Conservation (phyloP, 768 basidiomycete species). For the Hericium rajendrae region DNA sequence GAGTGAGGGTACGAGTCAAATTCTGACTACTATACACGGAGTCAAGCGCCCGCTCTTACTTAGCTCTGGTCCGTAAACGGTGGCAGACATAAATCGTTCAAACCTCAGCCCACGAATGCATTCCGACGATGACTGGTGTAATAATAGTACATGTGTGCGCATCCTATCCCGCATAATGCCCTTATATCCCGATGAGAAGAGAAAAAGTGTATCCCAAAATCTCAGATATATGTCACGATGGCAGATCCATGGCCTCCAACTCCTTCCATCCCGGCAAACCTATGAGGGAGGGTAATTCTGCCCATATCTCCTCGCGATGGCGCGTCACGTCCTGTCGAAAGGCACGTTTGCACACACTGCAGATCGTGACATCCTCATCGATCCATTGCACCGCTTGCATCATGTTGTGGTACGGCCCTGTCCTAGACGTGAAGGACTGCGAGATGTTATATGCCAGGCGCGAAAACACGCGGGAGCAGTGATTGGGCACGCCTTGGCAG, state of each 20-base stretch:
- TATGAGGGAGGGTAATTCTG: slow-evolving; percentile 34
- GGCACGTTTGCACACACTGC: slow-evolving; percentile 30
- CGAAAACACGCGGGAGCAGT: slow-evolving; percentile 34
- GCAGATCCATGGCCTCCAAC: slow-evolving; percentile 24
- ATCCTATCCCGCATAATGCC: too few relatives aligned
- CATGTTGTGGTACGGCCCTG: slow-evolving; percentile 46
- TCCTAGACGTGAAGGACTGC: slow-evolving; percentile 39
- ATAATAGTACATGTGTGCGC: too few relatives aligned
- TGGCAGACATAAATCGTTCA: too few relatives aligned
- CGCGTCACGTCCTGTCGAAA: slow-evolving; percentile 32
- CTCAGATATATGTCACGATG: neutral
- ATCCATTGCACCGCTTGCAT: slow-evolving; percentile 31
- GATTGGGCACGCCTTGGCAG: slow-evolving; percentile 21
- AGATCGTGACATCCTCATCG: slow-evolving; percentile 32
- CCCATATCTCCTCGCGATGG: slow-evolving; percentile 36
- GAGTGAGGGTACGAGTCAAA: too few relatives aligned
- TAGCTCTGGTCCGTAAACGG: too few relatives aligned
- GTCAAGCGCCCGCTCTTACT: too few relatives aligned
- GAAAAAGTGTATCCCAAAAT: too few relatives aligned
- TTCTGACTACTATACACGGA: too few relatives aligned
- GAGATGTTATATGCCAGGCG: slow-evolving; percentile 33
- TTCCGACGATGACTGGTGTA: too few relatives aligned
- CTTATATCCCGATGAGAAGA: too few relatives aligned
- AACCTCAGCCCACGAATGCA: too few relatives aligned
- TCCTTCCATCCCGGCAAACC: slow-evolving; percentile 41